phyloP scores from a whole-genome alignment of 768 basidiomycete genomes.

The Tylopilus cervinicoccineus region DNA sequence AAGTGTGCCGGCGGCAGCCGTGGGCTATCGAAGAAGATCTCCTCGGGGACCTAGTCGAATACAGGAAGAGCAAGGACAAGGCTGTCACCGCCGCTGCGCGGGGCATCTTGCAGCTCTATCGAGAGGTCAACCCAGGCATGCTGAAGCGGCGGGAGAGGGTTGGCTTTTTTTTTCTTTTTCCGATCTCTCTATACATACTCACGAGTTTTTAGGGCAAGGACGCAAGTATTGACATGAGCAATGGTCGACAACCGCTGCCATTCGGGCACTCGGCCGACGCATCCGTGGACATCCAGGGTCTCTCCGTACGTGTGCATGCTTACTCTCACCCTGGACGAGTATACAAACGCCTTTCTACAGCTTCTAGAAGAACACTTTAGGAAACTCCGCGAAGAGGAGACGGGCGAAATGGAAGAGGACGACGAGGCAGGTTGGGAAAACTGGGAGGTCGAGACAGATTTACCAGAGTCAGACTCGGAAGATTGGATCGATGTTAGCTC shows the following conservation, averaged over 20 bases:
- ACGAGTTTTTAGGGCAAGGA: conserved; percentile 72
- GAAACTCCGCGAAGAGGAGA: conserved; percentile 61
- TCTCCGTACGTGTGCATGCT: conserved; percentile 55
- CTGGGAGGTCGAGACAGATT: conserved; percentile 84
- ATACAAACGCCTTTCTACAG: conserved; percentile 35
- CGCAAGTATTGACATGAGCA: conserved; percentile 71
- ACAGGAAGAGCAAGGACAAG: conserved; percentile 94
- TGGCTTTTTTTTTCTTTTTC: conserved; percentile 21
- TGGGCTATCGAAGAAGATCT: conserved; percentile 97
- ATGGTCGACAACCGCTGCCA: conserved; percentile 62
- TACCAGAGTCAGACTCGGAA: conserved; percentile 51
- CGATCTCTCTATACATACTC: not conserved
- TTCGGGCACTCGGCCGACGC: conserved; percentile 78
- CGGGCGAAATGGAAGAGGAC: conserved; percentile 52
- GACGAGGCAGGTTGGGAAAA: conserved; percentile 77
- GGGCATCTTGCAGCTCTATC: conserved; percentile 82
- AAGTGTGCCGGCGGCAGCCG: conserved; percentile 91
- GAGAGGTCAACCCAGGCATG: conserved; percentile 95
- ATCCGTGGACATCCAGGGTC: conserved; percentile 84
- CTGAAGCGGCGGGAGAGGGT: conserved; percentile 86
- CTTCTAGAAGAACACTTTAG: conserved; percentile 85
- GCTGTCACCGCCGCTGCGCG: conserved; percentile 86
- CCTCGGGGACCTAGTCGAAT: conserved; percentile 88
- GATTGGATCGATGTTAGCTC: conserved; percentile 82
- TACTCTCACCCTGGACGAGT: not conserved